Conservation (phyloP, 2,329 filamentous ascomycete species). For the Sporothrix protearum region DNA sequence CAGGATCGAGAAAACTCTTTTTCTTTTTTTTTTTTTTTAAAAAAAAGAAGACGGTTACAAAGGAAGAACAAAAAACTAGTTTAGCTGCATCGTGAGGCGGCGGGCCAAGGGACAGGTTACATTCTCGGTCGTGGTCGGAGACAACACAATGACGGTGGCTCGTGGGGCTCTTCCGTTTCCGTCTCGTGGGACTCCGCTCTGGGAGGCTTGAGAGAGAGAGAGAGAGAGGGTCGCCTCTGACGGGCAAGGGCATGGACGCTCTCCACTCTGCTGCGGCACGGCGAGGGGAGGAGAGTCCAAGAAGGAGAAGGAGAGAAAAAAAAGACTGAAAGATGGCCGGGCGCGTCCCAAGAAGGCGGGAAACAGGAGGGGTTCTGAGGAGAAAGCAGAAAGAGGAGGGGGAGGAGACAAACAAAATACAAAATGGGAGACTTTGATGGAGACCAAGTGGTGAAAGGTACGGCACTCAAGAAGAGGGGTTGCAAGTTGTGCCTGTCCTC, state of each 20-base stretch:
- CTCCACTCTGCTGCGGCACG: background rate
- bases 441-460: background rate
- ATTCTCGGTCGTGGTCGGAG: background rate
- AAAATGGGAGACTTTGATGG: background rate
- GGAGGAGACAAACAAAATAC: background rate
- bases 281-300: background rate
- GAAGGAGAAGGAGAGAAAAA: too few relatives aligned
- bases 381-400: background rate
- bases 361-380: background rate
- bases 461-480: background rate
- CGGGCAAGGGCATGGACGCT: background rate
- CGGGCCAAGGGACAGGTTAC: background rate
- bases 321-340: too few relatives aligned
- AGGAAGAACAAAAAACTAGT: background rate
- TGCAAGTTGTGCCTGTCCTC: background rate
- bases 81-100: conserved; percentile 9
- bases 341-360: background rate
- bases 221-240: background rate
- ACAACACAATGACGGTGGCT: background rate
- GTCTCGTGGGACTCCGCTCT: background rate
- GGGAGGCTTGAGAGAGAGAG: too few relatives aligned
- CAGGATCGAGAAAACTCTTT: conserved; percentile 10
- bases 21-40: too few relatives aligned
- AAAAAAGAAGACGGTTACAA: background rate
- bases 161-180: too few relatives aligned